These are phyloP conservation scores for Zalaria sp. DNA, from an alignment of 2,329 filamentous ascomycete species.

Conservation along the genomic window DNA sequence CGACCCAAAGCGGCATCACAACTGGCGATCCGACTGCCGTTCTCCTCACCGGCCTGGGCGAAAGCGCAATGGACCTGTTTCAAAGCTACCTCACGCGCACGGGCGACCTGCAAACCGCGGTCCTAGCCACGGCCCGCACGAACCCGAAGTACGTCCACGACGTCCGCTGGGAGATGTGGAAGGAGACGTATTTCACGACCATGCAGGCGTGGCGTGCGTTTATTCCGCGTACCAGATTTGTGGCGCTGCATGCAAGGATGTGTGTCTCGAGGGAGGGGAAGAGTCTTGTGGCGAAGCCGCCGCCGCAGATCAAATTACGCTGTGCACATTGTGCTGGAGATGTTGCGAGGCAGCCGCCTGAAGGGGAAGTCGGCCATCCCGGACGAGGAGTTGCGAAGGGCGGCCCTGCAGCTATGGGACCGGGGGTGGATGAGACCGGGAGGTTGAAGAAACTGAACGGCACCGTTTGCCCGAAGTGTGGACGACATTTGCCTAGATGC, in stretches of 20 bases:
- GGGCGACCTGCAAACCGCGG: slow-evolving; percentile 65
- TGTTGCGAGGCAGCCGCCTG: slow-evolving; percentile 31
- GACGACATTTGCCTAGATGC: slow-evolving; percentile 48
- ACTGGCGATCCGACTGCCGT: slow-evolving; percentile 65
- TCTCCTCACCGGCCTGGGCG: slow-evolving; percentile 62
- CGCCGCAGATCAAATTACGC: slow-evolving; percentile 57
- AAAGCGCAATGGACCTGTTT: slow-evolving; percentile 58
- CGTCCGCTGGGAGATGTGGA: slow-evolving; percentile 60
- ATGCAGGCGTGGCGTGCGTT: slow-evolving; percentile 58
- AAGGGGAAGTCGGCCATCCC: slow-evolving; percentile 7
- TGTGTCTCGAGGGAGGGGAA: slow-evolving; percentile 48
- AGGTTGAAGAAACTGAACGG: slow-evolving; percentile 13
- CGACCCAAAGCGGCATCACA: slow-evolving; percentile 45
- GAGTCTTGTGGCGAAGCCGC: slow-evolving; percentile 49
- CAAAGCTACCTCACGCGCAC: slow-evolving; percentile 63
- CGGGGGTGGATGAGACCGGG: slow-evolving; percentile 6
- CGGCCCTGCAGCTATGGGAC: slow-evolving; percentile 6
- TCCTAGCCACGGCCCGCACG: slow-evolving; percentile 59
- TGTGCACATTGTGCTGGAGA: slow-evolving; percentile 59
- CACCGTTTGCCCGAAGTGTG: slow-evolving; percentile 46
- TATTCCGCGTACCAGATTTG: slow-evolving; percentile 62
- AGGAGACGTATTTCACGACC: slow-evolving; percentile 58
- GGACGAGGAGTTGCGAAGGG: neutral
- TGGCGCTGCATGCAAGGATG: slow-evolving; percentile 59
- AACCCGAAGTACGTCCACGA: slow-evolving; percentile 66